Conservation (phyloP, 2,329 filamentous ascomycete species). For the Endothia cerciana region DNA sequence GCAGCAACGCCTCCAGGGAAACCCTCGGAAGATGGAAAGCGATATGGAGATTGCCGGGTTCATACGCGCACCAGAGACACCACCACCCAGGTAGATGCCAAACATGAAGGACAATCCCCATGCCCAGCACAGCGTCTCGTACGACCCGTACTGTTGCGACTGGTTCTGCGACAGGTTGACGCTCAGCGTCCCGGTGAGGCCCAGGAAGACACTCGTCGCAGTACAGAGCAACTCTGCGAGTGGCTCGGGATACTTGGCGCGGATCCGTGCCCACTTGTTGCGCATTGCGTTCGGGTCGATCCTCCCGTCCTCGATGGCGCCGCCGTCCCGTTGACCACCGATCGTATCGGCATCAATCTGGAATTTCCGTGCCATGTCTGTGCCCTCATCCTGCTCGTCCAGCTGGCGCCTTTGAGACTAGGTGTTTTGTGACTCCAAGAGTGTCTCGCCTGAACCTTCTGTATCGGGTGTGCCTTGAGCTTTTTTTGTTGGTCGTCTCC, state of each 20-base stretch:
- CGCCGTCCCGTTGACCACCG: constrained; percentile 31
- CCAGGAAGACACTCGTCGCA: constrained; percentile 35
- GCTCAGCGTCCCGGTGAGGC: constrained; percentile 34
- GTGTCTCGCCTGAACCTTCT: constrained; percentile 3
- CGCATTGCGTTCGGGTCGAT: constrained; percentile 33
- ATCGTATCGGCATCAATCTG: constrained; percentile 35
- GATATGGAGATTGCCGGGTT: constrained; percentile 43
- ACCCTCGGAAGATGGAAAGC: constrained; percentile 42
- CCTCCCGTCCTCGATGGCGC: constrained; percentile 31
- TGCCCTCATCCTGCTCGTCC: constrained; percentile 27
- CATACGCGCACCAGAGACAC: constrained; percentile 38
- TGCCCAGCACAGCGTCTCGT: constrained; percentile 37
- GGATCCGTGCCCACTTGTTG: constrained; percentile 38
- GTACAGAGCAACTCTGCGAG: constrained; percentile 37
- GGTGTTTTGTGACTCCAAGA: constrained; percentile 6
- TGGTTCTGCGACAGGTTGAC: constrained; percentile 36
- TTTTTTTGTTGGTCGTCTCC: constrained; percentile 10
- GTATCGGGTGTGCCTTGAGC: constrained; percentile 9
- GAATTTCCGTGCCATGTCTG: constrained; percentile 29
- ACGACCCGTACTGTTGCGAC: constrained; percentile 33
- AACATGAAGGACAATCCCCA: constrained; percentile 40
- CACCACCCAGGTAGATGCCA: constrained; percentile 37
- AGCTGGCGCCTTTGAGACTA: constrained; percentile 17
- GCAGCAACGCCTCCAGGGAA: constrained; percentile 41
- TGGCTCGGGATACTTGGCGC: constrained; percentile 36